Evolutionary conservation across 2,329 filamentous ascomycete species (phyloP), one percentile per base, ranked within the genome.

Genomic region (Didymella glomerata): DNA sequence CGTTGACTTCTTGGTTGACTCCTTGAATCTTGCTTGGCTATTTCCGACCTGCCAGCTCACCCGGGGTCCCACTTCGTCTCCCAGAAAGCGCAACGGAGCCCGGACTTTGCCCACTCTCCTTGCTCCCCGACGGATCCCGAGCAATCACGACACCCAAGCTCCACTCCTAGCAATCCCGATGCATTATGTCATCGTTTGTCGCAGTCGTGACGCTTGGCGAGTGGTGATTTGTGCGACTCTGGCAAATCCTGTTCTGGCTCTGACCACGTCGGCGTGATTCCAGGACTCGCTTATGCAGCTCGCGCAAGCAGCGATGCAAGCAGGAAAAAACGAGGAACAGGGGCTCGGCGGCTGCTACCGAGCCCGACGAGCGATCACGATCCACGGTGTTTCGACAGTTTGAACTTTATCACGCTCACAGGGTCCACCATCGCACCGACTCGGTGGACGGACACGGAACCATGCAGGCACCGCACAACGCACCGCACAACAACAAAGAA

Each of bases 201-300:
- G 22, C 54, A 40, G 51, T 28, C 50, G 55, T 52, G 56, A 51
- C 38, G 45, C 41, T 52, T 59, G 50, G 54, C 51, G 44, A 62
- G 50, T 49, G 48, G 48, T 57, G 32, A 52, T 56, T 65, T 57
- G 64, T 64, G 53, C 52, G 48, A 63, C 59, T 32, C 51, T 30
- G 45, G 30, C 45, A 54, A 50, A 48, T 50, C 27, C 45, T 38
- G 47, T 70, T 70, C 41, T 54, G 20, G 36, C 53, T 60, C 60
- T 70, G 67, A 61, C 75, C 63, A 68, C 58, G 59, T 60, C 57
- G 64, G 61, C 59, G 57, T 69, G 66, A 64, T 54, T 27, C 54
- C 20, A 41, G 22, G n/a, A 14, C 44, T 52, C 50, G 45, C 50
- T 34, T 32, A n/a, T 8, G 32, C 24, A 38, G 38, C 4, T n/a